Percentiles rank a stretch among this genome's conserved stretches.
These are phyloP conservation scores for Penicillium paneum DNA, from an alignment of 2,329 filamentous ascomycete genomes.

Conservation along the genomic window DNA sequence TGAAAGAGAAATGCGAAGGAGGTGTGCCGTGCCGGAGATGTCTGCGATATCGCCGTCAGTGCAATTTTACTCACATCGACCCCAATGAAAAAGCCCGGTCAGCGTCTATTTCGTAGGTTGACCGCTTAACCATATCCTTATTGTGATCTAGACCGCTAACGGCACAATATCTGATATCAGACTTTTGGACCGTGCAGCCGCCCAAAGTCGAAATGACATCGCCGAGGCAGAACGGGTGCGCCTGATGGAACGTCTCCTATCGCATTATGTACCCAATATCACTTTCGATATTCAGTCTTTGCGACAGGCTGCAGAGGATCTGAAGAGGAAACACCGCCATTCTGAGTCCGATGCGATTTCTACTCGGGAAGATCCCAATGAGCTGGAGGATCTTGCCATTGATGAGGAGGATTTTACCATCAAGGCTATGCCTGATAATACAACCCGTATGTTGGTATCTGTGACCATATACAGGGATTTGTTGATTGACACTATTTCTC, in stretches of 20 bases:
- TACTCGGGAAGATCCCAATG: conserved; percentile 33
- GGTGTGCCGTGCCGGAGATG: conserved; percentile 55
- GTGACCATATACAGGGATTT: not conserved
- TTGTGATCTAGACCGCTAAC: not conserved
- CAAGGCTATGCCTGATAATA: conserved; percentile 39
- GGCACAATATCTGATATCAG: conserved; percentile 11
- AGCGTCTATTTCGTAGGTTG: conserved; percentile 33
- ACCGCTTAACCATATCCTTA: not conserved
- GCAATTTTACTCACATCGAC: conserved; percentile 47
- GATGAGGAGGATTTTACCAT: conserved; percentile 44
- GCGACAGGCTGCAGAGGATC: conserved; percentile 43
- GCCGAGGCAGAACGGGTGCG: conserved; percentile 37
- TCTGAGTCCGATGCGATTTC: conserved; percentile 33
- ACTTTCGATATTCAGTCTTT: conserved; percentile 44
- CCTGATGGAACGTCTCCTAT: conserved; percentile 50
- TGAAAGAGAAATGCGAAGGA: conserved; percentile 58
- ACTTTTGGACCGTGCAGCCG: conserved; percentile 30
- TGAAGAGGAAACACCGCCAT: conserved; percentile 39
- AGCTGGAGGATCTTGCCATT: conserved; percentile 41
- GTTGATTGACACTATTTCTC: not conserved
- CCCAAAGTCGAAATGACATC: conserved; percentile 34
- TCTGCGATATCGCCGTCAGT: conserved; percentile 51
- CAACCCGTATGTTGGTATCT: conserved; percentile 33
- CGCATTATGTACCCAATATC: conserved; percentile 48
- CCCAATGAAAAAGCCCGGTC: conserved; percentile 34